phyloP scores from a whole-genome alignment of 345 rosid genomes.

The Clarkia xantiana region DNA sequence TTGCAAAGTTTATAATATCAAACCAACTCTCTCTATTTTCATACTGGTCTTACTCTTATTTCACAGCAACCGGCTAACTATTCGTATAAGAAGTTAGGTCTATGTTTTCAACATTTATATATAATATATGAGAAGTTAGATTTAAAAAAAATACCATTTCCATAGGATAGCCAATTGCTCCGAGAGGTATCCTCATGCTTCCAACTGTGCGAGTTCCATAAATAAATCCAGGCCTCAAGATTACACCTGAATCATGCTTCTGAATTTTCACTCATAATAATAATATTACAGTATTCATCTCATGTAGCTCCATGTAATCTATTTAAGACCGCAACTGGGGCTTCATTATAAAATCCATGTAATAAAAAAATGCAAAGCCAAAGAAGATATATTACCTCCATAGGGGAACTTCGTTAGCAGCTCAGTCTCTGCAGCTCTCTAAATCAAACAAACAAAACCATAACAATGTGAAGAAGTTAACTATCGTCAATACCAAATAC shows the following conservation, averaged over 20 bases:
- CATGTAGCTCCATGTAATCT: background rate
- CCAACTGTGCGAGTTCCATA: constrained; percentile 83
- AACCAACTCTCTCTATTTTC: background rate
- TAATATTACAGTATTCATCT: background rate
- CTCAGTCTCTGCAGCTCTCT: constrained; percentile 95
- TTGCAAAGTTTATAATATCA: too few species aligned
- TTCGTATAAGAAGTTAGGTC: background rate
- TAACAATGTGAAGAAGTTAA: too few species aligned
- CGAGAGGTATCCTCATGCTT: constrained; percentile 64
- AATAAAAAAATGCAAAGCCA: background rate
- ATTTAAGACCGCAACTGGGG: background rate
- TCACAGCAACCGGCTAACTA: background rate
- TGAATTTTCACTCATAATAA: background rate
- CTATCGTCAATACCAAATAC: too few species aligned
- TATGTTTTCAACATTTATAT: background rate
- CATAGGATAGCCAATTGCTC: constrained; percentile 74
- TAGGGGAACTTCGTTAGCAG: constrained; percentile 76
- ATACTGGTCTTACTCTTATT: background rate
- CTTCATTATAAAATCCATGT: background rate
- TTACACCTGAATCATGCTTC: constrained; percentile 37
- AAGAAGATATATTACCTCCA: constrained; percentile 44
- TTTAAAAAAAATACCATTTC: constrained; percentile 46
- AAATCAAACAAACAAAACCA: constrained; percentile 14
- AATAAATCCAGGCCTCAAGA: constrained; percentile 91
- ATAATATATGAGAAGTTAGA: background rate